Conservation (phyloP, 257 asterid species). For the Forsythia viridissima region DNA sequence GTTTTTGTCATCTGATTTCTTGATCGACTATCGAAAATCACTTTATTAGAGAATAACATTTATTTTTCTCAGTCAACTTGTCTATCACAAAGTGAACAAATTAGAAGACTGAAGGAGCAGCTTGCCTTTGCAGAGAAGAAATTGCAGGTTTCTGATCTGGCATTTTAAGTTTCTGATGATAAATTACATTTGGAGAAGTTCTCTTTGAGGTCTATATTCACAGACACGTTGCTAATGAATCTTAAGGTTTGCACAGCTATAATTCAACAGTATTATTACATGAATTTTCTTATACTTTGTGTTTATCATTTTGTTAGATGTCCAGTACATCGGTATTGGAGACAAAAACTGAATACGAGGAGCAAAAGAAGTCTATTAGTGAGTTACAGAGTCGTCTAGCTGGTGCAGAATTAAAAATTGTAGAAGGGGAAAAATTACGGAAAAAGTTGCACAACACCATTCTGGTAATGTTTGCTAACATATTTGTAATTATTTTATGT, state of each 20-base stretch:
- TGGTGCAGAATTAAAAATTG: slow-evolving; percentile 74
- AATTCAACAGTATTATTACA: too few species aligned
- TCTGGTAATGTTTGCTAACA: slow-evolving; percentile 50
- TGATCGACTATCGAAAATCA: too few species aligned
- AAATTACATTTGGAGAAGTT: not conserved
- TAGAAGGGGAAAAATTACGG: slow-evolving; percentile 87
- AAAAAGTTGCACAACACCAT: slow-evolving; percentile 93
- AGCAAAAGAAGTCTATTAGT: slow-evolving; percentile 44
- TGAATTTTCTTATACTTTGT: too few species aligned
- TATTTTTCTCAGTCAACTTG: slow-evolving; percentile 56
- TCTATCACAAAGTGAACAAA: slow-evolving; percentile 62
- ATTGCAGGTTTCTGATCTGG: slow-evolving; percentile 52
- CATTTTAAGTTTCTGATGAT: slow-evolving; percentile 8
- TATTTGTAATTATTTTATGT: not conserved
- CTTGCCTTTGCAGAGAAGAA: slow-evolving; percentile 65
- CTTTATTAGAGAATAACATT: too few species aligned
- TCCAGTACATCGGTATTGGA: slow-evolving; percentile 66
- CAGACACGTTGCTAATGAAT: not conserved
- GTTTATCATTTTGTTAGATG: slow-evolving; percentile 38
- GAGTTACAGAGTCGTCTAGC: slow-evolving; percentile 69
- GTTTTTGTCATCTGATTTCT: not conserved
- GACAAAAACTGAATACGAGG: slow-evolving; percentile 73
- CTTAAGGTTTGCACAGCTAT: too few species aligned
- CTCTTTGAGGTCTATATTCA: not conserved
- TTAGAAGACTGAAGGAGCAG: slow-evolving; percentile 66